phyloP scores from a whole-genome alignment of 208 protist species.

The Leishmania lainsoni region DNA sequence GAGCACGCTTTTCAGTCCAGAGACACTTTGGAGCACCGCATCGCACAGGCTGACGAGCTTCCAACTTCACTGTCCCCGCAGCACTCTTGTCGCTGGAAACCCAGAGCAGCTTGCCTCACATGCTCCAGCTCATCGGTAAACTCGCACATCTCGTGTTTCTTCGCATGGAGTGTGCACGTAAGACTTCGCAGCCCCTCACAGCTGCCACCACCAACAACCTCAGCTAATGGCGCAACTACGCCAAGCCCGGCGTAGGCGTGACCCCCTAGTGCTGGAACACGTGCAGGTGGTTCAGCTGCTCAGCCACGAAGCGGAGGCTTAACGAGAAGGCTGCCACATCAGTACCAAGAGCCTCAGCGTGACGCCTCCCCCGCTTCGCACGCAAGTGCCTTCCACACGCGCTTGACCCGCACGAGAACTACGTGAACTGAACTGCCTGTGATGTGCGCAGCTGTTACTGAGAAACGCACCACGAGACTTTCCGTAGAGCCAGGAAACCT shows the following conservation, averaged over 20 bases:
- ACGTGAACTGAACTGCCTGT: neutral
- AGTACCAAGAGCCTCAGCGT: neutral
- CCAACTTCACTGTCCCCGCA: neutral
- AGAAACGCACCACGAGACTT: neutral
- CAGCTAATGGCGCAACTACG: neutral
- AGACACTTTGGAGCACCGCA: neutral
- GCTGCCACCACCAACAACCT: neutral
- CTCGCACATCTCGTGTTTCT: conserved; percentile 3
- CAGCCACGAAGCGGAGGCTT: neutral
- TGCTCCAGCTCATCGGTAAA: neutral
- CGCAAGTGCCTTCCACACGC: neutral
- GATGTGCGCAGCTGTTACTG: neutral
- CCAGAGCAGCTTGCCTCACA: neutral
- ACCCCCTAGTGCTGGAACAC: neutral
- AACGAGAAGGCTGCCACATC: neutral
- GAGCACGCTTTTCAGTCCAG: too few species aligned
- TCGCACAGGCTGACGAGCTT: neutral
- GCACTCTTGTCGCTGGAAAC: neutral
- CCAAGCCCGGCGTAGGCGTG: neutral
- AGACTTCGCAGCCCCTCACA: neutral
- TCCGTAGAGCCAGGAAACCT: neutral
- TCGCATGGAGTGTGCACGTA: neutral
- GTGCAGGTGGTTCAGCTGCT: neutral
- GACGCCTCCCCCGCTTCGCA: neutral
- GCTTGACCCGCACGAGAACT: neutral